Evolutionary conservation across 352 stramenopile genomes (phyloP).

Genomic region (Plasmopara halstedii): DNA sequence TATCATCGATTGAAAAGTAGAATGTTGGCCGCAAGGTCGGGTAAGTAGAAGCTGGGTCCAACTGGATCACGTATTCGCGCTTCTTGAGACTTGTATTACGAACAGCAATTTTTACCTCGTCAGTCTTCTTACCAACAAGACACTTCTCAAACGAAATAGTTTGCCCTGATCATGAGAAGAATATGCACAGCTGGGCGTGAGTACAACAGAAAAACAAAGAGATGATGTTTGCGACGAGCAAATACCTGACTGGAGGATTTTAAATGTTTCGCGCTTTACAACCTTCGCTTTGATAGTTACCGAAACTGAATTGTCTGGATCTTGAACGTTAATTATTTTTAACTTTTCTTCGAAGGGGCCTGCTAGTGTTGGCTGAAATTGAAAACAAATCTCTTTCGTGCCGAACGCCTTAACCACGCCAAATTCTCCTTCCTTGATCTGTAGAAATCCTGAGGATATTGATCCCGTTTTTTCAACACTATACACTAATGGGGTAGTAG

Average conservation of each 20-base stretch:
- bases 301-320: slow-evolving; percentile 78
- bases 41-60: slow-evolving; percentile 66
- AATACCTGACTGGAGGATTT: slow-evolving; percentile 80
- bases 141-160: slow-evolving; percentile 79
- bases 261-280: slow-evolving; percentile 86
- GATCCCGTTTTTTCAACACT: slow-evolving; percentile 85
- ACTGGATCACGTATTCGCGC: slow-evolving; percentile 82
- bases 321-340: slow-evolving; percentile 86
- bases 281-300: slow-evolving; percentile 88
- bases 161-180: slow-evolving; percentile 40
- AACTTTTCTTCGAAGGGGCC: slow-evolving; percentile 86
- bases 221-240: not conserved
- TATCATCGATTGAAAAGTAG: slow-evolving; percentile 77
- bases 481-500: slow-evolving; percentile 75
- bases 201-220: not conserved
- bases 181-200: not conserved
- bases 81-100: slow-evolving; percentile 85
- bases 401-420: slow-evolving; percentile 84
- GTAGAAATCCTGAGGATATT: slow-evolving; percentile 85
- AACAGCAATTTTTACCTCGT: slow-evolving; percentile 77
- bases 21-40: slow-evolving; percentile 65
- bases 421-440: slow-evolving; percentile 84
- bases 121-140: slow-evolving; percentile 75
- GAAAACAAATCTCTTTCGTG: slow-evolving; percentile 84
- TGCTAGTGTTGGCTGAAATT: slow-evolving; percentile 81